phyloP scores from a whole-genome alignment of 768 basidiomycete genomes.

The Scleroderma bovista region DNA sequence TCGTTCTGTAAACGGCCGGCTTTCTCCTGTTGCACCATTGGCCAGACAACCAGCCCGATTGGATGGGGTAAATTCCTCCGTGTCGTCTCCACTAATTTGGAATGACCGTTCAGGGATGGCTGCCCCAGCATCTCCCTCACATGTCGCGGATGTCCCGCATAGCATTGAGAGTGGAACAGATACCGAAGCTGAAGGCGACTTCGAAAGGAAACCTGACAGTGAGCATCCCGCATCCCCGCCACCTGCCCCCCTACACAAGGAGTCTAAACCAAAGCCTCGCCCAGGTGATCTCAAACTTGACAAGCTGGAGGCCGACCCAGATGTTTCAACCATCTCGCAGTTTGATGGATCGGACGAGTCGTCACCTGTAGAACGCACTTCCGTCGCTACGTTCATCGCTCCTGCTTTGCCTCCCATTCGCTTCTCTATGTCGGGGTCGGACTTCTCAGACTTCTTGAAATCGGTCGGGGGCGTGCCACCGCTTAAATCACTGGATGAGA shows the following conservation, averaged over 20 bases:
- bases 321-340: slow-evolving; percentile 19
- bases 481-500: slow-evolving; percentile 41
- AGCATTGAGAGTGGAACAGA: slow-evolving; percentile 72
- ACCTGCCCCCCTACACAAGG: slow-evolving; percentile 45
- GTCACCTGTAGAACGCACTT: slow-evolving; percentile 59
- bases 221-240: slow-evolving; percentile 23
- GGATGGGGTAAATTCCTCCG: slow-evolving; percentile 15
- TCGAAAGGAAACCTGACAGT: slow-evolving; percentile 28
- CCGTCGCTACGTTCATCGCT: slow-evolving; percentile 74
- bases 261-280: slow-evolving; percentile 18
- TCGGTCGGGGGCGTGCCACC: slow-evolving; percentile 49
- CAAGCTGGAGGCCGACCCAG: slow-evolving; percentile 17
- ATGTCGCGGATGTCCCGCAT: slow-evolving; percentile 65
- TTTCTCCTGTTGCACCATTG: slow-evolving; percentile 7
- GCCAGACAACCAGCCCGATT: slow-evolving; percentile 8
- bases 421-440: slow-evolving; percentile 79
- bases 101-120: slow-evolving; percentile 15
- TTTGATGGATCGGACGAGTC: slow-evolving; percentile 48
- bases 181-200: slow-evolving; percentile 53
- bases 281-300: slow-evolving; percentile 20
- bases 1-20: slow-evolving; percentile 6
- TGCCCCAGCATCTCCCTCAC: slow-evolving; percentile 52
- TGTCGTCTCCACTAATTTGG: slow-evolving; percentile 17
- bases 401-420: slow-evolving; percentile 87
- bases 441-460: slow-evolving; percentile 72